Conservation (phyloP, 73 alveolate genomes). For the Loxodes magnus region DNA sequence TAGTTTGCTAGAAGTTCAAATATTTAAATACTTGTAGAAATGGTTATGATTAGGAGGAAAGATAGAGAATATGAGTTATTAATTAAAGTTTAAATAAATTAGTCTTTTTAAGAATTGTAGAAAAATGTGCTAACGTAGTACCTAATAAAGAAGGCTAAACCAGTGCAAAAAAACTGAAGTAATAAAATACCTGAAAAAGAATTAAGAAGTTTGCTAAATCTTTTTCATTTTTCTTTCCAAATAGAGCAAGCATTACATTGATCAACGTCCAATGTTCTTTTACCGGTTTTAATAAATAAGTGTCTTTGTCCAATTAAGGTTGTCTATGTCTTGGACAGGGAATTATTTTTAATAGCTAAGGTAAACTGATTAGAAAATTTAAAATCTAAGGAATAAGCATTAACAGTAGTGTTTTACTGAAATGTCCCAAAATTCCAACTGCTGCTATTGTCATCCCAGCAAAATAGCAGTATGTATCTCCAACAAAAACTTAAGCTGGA, state of each 20-base stretch:
- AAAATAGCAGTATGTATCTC: conserved; percentile 92
- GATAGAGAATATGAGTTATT: too few relatives aligned
- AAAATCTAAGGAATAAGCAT: conserved; percentile 92
- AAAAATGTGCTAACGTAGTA: conserved; percentile 23
- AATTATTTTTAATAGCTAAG: conserved; percentile 80
- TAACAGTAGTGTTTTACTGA: conserved; percentile 84
- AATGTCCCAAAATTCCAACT: conserved; percentile 94
- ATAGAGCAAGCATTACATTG: conserved; percentile 59
- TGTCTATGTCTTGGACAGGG: conserved; percentile 96
- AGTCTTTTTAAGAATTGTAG: conserved; percentile 1
- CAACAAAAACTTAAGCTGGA: conserved; percentile 94
- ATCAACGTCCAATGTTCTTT: conserved; percentile 79
- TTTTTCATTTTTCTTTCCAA: conserved; percentile 90
- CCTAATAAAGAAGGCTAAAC: conserved; percentile 61
- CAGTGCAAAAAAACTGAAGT: conserved; percentile 69
- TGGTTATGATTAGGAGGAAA: too few relatives aligned
- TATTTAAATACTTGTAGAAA: too few relatives aligned
- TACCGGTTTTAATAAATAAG: conserved; percentile 57
- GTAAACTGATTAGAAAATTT: conserved; percentile 81
- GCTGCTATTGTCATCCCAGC: conserved; percentile 98
- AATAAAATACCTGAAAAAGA: conserved; percentile 63
- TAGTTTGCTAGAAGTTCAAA: too few relatives aligned
- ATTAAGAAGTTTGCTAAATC: conserved; percentile 55
- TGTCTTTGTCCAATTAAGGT: conserved; percentile 68
- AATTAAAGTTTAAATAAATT: too few relatives aligned